A percentile compares a stretch with the other conserved stretches of the same genome.
Evolutionary conservation across 2,329 filamentous ascomycete genomes (phyloP).

Genomic region (Penicillium olsonii): DNA sequence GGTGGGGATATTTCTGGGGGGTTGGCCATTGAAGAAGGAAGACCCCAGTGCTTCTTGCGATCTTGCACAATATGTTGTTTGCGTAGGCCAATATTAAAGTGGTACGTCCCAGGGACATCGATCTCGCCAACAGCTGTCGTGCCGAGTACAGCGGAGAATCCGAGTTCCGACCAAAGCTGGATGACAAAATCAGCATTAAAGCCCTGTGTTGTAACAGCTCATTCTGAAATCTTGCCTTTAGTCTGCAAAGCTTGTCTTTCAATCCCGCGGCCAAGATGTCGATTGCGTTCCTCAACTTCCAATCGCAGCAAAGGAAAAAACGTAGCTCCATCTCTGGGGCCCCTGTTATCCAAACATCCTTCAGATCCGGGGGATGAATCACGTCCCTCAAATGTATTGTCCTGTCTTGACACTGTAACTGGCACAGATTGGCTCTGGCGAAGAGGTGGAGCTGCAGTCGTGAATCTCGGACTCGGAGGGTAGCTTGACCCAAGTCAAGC

Average conservation of each 20-base stretch:
- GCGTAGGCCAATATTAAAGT: slow-evolving; percentile 25
- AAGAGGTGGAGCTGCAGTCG: slow-evolving; percentile 4
- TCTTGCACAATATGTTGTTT: background rate
- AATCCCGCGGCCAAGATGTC: slow-evolving; percentile 19
- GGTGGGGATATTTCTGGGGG: slow-evolving; percentile 19
- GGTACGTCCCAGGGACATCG: slow-evolving; percentile 8
- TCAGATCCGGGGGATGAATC: slow-evolving; percentile 2
- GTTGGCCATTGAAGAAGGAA: slow-evolving; percentile 23
- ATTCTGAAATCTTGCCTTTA: slow-evolving; percentile 21
- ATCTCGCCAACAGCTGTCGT: slow-evolving; percentile 1
- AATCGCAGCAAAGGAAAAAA: slow-evolving; percentile 22
- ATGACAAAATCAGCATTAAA: background rate
- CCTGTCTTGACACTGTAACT: background rate
- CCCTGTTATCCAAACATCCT: slow-evolving; percentile 31
- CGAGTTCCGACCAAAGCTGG: slow-evolving; percentile 37
- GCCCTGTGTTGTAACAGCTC: too few relatives aligned
- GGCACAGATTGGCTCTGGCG: background rate
- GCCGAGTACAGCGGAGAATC: slow-evolving; percentile 26
- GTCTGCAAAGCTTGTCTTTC: slow-evolving; percentile 24
- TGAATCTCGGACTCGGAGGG: slow-evolving; percentile 2
- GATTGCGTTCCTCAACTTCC: background rate
- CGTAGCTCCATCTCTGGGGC: slow-evolving; percentile 29
- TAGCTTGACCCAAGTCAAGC: slow-evolving; percentile 7
- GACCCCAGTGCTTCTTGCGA: background rate
- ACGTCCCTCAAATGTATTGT: background rate